Evolutionary conservation across 1,284 basidiomycete species (phyloP).

Genomic region (Xerocomus nothofagi): DNA sequence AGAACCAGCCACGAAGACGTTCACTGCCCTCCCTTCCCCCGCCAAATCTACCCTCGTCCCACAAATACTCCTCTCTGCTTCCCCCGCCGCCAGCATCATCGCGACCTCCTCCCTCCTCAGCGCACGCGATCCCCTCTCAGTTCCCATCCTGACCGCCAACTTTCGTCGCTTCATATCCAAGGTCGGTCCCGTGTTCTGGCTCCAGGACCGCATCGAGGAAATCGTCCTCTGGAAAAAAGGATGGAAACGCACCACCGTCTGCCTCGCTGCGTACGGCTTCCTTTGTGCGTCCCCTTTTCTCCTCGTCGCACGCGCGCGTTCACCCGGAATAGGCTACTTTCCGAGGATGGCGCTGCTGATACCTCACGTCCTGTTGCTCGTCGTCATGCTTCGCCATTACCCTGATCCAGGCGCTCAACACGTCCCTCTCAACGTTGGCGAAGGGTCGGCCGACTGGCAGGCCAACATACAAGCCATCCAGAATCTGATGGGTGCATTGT

Average conservation of each 20-base stretch:
- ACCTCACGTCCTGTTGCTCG: conserved; percentile 56
- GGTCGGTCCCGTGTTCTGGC: conserved; percentile 71
- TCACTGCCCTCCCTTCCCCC: conserved; percentile 44
- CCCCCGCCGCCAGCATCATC: conserved; percentile 13
- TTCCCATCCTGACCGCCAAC: conserved; percentile 70
- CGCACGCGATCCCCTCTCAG: conserved; percentile 62
- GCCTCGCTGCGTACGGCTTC: conserved; percentile 69
- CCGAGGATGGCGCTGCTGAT: conserved; percentile 65
- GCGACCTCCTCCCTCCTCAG: conserved; percentile 39
- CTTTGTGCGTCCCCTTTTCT: conserved; percentile 52
- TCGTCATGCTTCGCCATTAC: conserved; percentile 58
- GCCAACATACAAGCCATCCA: conserved; percentile 78
- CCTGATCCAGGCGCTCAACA: conserved; percentile 40
- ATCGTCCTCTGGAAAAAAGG: conserved; percentile 71
- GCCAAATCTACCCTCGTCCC: conserved; percentile 27
- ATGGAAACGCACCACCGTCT: conserved; percentile 61
- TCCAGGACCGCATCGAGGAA: conserved; percentile 76
- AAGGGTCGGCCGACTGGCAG: conserved; percentile 69
- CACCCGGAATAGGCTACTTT: conserved; percentile 54
- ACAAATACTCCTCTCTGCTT: conserved; percentile 28
- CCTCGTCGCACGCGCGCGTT: not conserved
- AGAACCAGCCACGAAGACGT: conserved; percentile 43
- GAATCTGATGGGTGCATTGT: conserved; percentile 78
- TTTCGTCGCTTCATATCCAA: conserved; percentile 71
- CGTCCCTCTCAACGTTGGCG: conserved; percentile 42